A percentile compares a stretch with the other conserved stretches of the same genome.
Conservation (phyloP, 2,329 filamentous ascomycete genomes). For the Colletotrichum sp. region DNA sequence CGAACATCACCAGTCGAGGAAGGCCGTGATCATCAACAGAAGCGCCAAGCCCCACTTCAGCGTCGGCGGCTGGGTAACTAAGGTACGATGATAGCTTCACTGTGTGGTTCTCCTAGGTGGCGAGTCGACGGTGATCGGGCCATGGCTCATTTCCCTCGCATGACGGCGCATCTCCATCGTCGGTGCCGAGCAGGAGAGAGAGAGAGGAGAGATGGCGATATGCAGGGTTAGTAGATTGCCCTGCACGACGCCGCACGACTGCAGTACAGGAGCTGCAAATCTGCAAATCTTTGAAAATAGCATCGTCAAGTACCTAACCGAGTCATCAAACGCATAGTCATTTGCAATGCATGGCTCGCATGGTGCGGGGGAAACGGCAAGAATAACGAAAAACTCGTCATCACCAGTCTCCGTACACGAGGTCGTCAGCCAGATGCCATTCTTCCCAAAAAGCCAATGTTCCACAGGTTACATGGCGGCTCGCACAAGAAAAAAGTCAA, state of each 20-base stretch:
- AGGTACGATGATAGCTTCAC: background rate
- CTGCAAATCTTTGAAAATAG: background rate
- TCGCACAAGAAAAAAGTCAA: conserved; percentile 9
- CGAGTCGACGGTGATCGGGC: background rate
- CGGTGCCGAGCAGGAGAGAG: background rate
- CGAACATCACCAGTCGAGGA: conserved; percentile 1
- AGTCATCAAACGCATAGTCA: background rate
- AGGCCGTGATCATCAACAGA: background rate
- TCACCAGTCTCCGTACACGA: background rate
- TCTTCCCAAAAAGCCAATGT: background rate
- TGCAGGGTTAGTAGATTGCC: background rate
- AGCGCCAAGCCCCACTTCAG: background rate
- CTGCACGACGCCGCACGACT: background rate
- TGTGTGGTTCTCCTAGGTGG: background rate
- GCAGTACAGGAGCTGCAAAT: conserved; percentile 1
- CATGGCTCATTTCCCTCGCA: conserved; percentile 3
- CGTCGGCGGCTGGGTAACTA: background rate
- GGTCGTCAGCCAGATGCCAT: background rate
- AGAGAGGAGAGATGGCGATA: background rate
- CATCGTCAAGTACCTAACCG: background rate
- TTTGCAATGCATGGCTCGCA: background rate
- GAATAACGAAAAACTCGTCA: background rate
- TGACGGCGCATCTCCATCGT: background rate
- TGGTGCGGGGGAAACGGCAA: background rate
- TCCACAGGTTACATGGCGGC: conserved; percentile 8